phyloP scores from a whole-genome alignment of 1,284 basidiomycete genomes.

The Melampsora abietis-canadensis region DNA sequence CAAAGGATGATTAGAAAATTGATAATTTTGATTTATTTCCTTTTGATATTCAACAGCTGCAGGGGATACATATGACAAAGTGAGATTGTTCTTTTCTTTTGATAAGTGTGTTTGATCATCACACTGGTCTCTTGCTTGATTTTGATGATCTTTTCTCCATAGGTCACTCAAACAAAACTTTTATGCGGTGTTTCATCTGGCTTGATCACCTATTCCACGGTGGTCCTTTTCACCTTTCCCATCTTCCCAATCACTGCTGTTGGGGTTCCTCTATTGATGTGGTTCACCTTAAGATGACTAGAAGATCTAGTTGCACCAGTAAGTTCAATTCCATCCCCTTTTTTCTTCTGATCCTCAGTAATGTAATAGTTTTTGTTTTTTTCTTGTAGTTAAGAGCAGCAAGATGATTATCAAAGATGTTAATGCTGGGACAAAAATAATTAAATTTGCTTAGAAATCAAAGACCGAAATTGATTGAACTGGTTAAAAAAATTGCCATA shows the following conservation, averaged over 20 bases:
- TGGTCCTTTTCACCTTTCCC: conserved; percentile 63
- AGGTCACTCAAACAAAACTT: conserved; percentile 83
- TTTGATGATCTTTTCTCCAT: not conserved
- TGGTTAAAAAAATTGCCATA: conserved; percentile 67
- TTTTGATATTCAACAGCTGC: conserved; percentile 49
- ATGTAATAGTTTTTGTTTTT: no score
- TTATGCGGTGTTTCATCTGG: conserved; percentile 72
- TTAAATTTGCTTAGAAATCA: conserved; percentile 60
- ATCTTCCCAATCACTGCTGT: conserved; percentile 61
- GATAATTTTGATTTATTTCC: conserved; percentile 1
- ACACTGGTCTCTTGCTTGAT: not conserved
- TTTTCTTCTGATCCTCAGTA: no score
- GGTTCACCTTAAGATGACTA: conserved; percentile 78
- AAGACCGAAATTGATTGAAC: conserved; percentile 61
- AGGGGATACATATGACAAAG: conserved; percentile 41
- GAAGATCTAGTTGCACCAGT: conserved; percentile 71
- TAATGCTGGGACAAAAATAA: conserved; percentile 63
- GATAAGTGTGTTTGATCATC: not conserved
- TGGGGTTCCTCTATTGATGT: conserved; percentile 70
- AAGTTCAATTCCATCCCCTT: not conserved
- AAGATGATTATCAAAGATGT: conserved; percentile 62
- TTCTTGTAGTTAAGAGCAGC: conserved; percentile 62
- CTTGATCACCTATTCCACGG: conserved; percentile 62
- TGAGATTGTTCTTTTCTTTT: not conserved
- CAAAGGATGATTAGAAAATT: conserved; percentile 1